A percentile compares a stretch with the other conserved stretches of the same genome.
Evolutionary conservation across 768 basidiomycete species (phyloP).

Genomic region (Dioszegia aurantiaca): DNA sequence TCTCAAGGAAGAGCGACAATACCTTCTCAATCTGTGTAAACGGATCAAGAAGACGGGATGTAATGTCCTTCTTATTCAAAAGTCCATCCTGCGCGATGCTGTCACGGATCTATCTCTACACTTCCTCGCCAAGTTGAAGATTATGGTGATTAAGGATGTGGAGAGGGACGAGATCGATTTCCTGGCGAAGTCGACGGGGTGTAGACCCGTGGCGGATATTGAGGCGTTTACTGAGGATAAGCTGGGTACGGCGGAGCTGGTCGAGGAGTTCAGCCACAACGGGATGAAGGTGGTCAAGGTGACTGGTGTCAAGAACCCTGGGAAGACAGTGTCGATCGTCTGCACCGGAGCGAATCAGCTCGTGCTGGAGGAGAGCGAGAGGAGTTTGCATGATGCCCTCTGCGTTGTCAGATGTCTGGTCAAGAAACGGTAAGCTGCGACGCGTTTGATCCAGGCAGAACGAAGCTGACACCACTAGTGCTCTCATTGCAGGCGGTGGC

Average conservation of each 20-base stretch:
- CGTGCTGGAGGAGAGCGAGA: constrained; percentile 94
- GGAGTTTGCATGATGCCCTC: constrained; percentile 96
- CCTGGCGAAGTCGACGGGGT: constrained; percentile 87
- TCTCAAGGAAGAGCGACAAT: constrained; percentile 96
- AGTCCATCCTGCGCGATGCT: constrained; percentile 98
- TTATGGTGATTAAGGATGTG: constrained; percentile 92
- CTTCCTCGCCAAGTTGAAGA: constrained; percentile 94
- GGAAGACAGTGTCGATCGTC: constrained; percentile 90
- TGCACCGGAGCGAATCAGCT: constrained; percentile 90
- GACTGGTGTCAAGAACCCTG: constrained; percentile 89
- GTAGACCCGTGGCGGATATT: constrained; percentile 94
- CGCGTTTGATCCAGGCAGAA: background rate
- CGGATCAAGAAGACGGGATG: constrained; percentile 99
- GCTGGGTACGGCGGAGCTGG: constrained; percentile 89
- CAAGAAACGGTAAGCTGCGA: constrained; percentile 74
- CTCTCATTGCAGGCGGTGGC: constrained; percentile 91
- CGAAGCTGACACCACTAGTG: constrained; percentile 56
- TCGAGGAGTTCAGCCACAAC: constrained; percentile 74
- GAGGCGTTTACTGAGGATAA: constrained; percentile 98
- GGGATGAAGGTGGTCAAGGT: constrained; percentile 91
- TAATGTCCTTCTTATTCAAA: constrained; percentile 98
- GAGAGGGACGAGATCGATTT: constrained; percentile 99
- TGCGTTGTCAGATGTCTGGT: constrained; percentile 97
- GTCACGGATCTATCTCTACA: constrained; percentile 96
- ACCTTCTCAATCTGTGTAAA: constrained; percentile 95